phyloP scores from a whole-genome alignment of 2,329 filamentous ascomycete species.

The Curvularia sp. region DNA sequence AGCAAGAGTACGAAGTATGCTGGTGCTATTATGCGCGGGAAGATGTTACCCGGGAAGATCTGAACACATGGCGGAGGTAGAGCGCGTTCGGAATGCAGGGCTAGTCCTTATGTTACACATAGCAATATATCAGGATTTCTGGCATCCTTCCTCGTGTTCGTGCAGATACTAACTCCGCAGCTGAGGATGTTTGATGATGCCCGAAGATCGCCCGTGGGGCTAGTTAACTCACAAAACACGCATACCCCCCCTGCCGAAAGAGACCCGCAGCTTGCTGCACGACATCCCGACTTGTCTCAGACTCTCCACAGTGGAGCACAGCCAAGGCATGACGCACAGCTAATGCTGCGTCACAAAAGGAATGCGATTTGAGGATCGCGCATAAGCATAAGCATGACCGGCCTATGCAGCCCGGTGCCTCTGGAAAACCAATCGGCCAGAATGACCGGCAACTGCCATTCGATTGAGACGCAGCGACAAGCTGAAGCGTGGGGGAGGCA shows the following conservation, averaged over 20 bases:
- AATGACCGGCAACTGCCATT: background rate
- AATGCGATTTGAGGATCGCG: slow-evolving; percentile 7
- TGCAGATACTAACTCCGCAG: background rate
- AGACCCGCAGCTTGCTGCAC: background rate
- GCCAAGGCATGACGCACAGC: slow-evolving; percentile 1
- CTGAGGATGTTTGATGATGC: background rate
- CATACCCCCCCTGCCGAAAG: background rate
- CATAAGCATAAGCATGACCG: slow-evolving; percentile 8
- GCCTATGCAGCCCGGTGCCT: slow-evolving; percentile 6
- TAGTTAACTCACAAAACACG: background rate
- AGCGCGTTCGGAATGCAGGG: background rate
- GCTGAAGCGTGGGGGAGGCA: background rate
- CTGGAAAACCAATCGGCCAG: slow-evolving; percentile 2
- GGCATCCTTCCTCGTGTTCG: background rate
- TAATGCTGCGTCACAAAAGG: slow-evolving; percentile 1
- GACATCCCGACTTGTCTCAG: slow-evolving; percentile 1
- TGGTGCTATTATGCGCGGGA: background rate
- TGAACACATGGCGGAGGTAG: background rate
- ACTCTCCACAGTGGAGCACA: slow-evolving; percentile 5
- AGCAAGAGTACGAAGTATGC: background rate
- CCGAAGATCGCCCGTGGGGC: background rate
- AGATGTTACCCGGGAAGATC: background rate
- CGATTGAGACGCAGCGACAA: background rate
- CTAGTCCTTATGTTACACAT: background rate
- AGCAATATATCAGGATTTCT: background rate